Evolutionary conservation across 208 protist species (phyloP).

Genomic region (Blastocrithidia nonstop): DNA sequence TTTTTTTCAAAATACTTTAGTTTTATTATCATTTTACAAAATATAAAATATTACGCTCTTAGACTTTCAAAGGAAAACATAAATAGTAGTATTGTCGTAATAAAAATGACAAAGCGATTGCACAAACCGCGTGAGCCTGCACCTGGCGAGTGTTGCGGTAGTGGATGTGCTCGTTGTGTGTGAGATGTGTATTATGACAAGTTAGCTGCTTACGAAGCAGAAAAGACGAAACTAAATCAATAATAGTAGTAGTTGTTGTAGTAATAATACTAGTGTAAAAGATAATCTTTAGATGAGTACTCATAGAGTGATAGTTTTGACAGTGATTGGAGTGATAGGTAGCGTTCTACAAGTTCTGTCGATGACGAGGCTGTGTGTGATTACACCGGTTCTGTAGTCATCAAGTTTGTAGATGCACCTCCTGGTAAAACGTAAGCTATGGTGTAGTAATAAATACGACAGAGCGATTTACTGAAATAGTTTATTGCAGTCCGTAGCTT

Average conservation of each 20-base stretch:
- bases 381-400: slow-evolving; percentile 64
- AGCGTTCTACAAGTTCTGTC: slow-evolving; percentile 8
- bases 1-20: no score
- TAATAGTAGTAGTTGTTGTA: slow-evolving; percentile 5
- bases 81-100: no score
- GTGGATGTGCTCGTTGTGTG: slow-evolving; percentile 73
- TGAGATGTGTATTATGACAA: slow-evolving; percentile 84
- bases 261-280: slow-evolving; percentile 4
- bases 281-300: no score
- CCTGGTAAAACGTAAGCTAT: neutral
- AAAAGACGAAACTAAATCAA: slow-evolving; percentile 5
- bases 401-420: slow-evolving; percentile 25
- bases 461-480: neutral
- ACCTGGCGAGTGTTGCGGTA: slow-evolving; percentile 73
- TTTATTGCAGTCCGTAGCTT: neutral
- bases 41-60: no score
- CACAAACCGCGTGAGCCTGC: slow-evolving; percentile 39
- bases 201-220: slow-evolving; percentile 30
- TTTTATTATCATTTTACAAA: no score
- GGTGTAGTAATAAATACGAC: neutral
- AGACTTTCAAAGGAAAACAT: no score
- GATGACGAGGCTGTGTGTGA: slow-evolving; percentile 9
- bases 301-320: no score
- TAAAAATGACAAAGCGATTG: neutral
- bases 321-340: slow-evolving; percentile 4